A percentile compares a stretch with the other conserved stretches of the same genome.
phyloP scores from a whole-genome alignment of 2,329 filamentous ascomycete genomes.

The Tricladium varicosporioides region DNA sequence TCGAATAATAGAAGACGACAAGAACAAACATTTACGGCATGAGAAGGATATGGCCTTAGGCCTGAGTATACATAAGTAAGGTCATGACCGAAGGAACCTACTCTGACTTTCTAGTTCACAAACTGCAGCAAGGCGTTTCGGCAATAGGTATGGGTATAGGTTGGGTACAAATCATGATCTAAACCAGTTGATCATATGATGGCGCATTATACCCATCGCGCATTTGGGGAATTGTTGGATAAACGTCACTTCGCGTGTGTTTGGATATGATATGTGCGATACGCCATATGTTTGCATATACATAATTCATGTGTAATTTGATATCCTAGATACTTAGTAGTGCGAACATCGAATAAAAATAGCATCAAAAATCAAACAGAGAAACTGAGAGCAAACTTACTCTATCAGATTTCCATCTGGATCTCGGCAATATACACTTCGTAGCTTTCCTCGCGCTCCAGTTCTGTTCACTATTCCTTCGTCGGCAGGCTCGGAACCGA shows the following conservation, averaged over 20 bases:
- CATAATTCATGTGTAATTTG: constrained; percentile 15
- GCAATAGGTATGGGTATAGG: neutral
- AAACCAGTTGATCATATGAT: neutral
- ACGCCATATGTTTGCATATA: neutral
- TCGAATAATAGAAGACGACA: constrained; percentile 37
- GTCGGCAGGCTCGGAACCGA: constrained; percentile 23
- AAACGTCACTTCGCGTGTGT: neutral
- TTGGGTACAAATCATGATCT: neutral
- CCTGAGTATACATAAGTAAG: constrained; percentile 9
- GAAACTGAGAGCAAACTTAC: constrained; percentile 39
- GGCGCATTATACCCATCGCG: constrained; percentile 19
- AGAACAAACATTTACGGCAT: constrained; percentile 35
- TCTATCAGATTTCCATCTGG: constrained; percentile 62
- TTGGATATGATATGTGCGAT: neutral
- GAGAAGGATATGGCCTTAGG: constrained; percentile 28
- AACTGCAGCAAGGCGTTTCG: constrained; percentile 6
- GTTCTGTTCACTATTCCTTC: constrained; percentile 55
- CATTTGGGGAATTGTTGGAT: constrained; percentile 1
- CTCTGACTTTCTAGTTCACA: neutral
- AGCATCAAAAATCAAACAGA: no score
- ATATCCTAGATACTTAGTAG: constrained; percentile 12
- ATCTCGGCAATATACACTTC: constrained; percentile 59
- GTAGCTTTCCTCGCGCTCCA: constrained; percentile 52
- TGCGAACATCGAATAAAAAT: neutral
- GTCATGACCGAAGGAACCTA: no score